phyloP scores from a whole-genome alignment of 2,329 filamentous ascomycete species.

The Hypoxylon sp. region DNA sequence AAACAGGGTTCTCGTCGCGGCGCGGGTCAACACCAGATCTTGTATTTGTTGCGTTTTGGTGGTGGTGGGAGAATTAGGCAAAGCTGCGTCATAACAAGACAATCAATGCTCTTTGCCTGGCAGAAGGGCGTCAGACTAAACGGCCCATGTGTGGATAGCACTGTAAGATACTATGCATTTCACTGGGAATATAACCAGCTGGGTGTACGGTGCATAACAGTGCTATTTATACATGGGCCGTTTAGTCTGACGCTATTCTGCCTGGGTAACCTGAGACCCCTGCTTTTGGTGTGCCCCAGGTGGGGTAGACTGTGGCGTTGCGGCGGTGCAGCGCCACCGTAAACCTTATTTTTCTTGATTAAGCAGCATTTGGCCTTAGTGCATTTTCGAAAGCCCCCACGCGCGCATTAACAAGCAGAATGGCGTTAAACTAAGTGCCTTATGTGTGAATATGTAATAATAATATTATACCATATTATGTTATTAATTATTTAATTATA shows the following conservation, averaged over 20 bases:
- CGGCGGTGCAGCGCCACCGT: constrained; percentile 6
- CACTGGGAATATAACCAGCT: too few species aligned
- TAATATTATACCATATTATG: too few species aligned
- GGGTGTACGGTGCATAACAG: too few species aligned
- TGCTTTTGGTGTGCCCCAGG: background rate
- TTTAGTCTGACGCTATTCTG: too few species aligned
- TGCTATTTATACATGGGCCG: too few species aligned
- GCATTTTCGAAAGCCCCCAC: background rate
- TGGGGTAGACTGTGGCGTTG: constrained; percentile 16
- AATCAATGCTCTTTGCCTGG: constrained; percentile 35
- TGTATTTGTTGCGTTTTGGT: constrained; percentile 22
- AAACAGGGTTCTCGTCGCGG: constrained; percentile 24
- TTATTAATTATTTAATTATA: too few species aligned
- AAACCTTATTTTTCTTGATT: constrained; percentile 3
- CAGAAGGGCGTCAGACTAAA: too few species aligned
- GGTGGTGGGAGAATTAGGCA: constrained; percentile 22
- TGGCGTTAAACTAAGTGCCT: too few species aligned
- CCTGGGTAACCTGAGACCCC: constrained; percentile 31
- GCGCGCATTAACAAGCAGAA: background rate
- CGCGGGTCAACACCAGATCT: constrained; percentile 23
- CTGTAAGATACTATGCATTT: too few species aligned
- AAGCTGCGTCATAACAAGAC: constrained; percentile 46
- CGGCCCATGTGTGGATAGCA: too few species aligned
- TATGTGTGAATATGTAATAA: too few species aligned
- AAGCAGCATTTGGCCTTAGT: constrained; percentile 19